A percentile compares a stretch with the other conserved stretches of the same genome.
Evolutionary conservation across 768 basidiomycete genomes (phyloP).

Genomic region (Leccinum broughii): DNA sequence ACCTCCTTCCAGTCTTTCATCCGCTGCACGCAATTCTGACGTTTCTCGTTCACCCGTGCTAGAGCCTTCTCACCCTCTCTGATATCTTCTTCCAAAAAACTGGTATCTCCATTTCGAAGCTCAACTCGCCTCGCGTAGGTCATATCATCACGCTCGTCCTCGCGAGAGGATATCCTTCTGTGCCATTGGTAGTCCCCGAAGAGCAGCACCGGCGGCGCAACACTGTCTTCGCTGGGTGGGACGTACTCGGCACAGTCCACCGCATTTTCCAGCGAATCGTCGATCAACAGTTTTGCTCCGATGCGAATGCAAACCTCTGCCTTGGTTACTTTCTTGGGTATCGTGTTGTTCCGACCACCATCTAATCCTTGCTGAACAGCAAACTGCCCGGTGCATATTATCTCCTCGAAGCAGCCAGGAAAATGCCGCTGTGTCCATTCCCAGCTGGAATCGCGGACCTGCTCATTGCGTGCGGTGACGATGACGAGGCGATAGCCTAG

Average conservation of each 20-base stretch:
- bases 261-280: conserved; percentile 82
- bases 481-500: conserved; percentile 71
- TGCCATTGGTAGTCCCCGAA: conserved; percentile 84
- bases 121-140: conserved; percentile 51
- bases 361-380: conserved; percentile 42
- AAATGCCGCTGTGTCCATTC: conserved; percentile 68
- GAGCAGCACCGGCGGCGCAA: conserved; percentile 58
- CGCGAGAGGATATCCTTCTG: conserved; percentile 49
- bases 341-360: conserved; percentile 32
- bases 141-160: conserved; percentile 51
- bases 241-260: conserved; percentile 48
- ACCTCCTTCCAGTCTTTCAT: conserved; percentile 68
- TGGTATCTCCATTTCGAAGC: conserved; percentile 43
- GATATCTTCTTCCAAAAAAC: conserved; percentile 57
- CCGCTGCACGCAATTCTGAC: conserved; percentile 45
- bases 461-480: conserved; percentile 69
- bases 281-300: conserved; percentile 66
- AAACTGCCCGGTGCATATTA: conserved; percentile 78
- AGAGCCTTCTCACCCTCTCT: conserved; percentile 34
- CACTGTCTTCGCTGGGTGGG: conserved; percentile 10
- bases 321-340: conserved; percentile 62
- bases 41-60: conserved; percentile 45
- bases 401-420: conserved; percentile 58
- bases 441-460: conserved; percentile 58
- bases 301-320: conserved; percentile 70